Evolutionary conservation across 2,329 filamentous ascomycete species (phyloP).

Genomic region (Aspergillus sp.): DNA sequence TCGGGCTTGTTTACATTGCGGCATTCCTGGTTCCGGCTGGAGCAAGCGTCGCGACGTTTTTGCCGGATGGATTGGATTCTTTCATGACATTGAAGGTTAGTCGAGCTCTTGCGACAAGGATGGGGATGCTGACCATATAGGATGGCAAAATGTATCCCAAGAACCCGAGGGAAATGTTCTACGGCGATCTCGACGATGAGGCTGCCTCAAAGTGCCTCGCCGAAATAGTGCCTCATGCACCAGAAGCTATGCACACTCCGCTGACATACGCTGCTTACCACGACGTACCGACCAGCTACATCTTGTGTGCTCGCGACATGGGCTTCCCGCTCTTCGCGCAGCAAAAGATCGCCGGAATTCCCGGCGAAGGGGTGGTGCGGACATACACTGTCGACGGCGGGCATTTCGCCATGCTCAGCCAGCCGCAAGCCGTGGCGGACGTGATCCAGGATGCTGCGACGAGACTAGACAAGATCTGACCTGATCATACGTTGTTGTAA

Average conservation of each 20-base stretch:
- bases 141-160: neutral
- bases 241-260: neutral
- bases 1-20: neutral
- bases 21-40: neutral
- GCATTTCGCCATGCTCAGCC: slow-evolving; percentile 2
- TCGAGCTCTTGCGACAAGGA: neutral
- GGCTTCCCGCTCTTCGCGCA: neutral
- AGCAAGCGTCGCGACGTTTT: neutral
- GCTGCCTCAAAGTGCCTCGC: neutral
- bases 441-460: neutral
- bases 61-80: neutral
- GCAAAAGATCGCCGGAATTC: neutral
- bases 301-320: neutral
- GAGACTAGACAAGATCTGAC: neutral
- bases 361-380: neutral
- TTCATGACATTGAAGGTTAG: neutral
- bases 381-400: neutral
- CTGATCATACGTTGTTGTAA: neutral
- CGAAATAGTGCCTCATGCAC: neutral
- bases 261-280: slow-evolving; percentile 4
- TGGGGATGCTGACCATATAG: neutral
- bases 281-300: neutral
- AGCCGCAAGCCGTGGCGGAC: neutral
- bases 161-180: neutral
- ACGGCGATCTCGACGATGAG: neutral